phyloP scores from a whole-genome alignment of 108 stramenopile species.

The Schizochytrium sp. region DNA sequence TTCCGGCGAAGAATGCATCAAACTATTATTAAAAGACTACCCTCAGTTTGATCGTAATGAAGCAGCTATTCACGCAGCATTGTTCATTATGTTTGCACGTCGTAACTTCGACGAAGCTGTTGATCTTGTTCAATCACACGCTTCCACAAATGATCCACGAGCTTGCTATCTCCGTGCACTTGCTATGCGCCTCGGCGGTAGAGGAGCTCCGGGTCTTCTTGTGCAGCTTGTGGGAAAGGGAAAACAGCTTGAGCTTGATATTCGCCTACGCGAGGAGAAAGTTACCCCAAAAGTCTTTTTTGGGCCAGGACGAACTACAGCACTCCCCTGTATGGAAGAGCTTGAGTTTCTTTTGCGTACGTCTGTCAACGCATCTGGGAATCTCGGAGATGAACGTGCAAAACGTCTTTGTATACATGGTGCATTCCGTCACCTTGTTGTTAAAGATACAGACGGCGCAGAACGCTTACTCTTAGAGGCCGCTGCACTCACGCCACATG shows the following conservation, averaged over 20 bases:
- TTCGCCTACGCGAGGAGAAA: background rate
- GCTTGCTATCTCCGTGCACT: background rate
- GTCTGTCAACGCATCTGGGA: background rate
- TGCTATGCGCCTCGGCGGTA: background rate
- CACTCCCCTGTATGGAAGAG: constrained; percentile 39
- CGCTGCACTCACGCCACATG: background rate
- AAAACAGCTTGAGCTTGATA: background rate
- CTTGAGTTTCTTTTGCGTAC: background rate
- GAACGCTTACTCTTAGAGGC: background rate
- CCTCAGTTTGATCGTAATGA: constrained; percentile 9
- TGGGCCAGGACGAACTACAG: constrained; percentile 11
- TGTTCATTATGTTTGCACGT: background rate
- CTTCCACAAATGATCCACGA: background rate
- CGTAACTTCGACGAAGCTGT: constrained; percentile 33
- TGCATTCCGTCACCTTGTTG: constrained; percentile 19
- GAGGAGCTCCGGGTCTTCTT: background rate
- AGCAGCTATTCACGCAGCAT: constrained; percentile 21
- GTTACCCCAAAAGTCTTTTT: background rate
- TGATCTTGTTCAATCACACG: constrained; percentile 20
- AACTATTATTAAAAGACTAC: background rate
- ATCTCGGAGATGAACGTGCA: background rate
- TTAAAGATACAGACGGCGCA: constrained; percentile 11
- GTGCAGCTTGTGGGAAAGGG: background rate
- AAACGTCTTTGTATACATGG: constrained; percentile 36
- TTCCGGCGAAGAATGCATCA: background rate